These are phyloP conservation scores for Exophiala sp. DNA, from an alignment of 2,329 filamentous ascomycete genomes.

Conservation along the genomic window DNA sequence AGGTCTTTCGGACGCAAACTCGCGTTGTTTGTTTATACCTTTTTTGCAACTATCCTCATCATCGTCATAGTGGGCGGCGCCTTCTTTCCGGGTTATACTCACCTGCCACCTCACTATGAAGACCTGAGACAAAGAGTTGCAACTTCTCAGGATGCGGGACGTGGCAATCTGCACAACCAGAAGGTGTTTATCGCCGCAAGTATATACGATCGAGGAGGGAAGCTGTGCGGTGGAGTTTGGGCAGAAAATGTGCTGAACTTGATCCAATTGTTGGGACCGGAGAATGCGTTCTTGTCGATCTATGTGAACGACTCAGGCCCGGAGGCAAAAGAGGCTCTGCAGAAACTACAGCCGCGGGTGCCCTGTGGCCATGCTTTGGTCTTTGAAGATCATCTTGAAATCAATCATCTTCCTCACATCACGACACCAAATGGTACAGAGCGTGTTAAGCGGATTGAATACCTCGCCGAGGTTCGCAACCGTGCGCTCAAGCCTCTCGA, in stretches of 20 bases:
- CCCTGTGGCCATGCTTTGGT: constrained; percentile 51
- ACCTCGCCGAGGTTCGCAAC: constrained; percentile 67
- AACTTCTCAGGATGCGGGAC: constrained; percentile 34
- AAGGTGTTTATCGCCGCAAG: constrained; percentile 69
- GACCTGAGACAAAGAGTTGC: constrained; percentile 33
- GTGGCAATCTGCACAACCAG: constrained; percentile 53
- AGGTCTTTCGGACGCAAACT: constrained; percentile 22
- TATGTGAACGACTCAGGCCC: constrained; percentile 66
- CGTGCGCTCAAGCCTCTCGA: constrained; percentile 60
- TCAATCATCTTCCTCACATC: constrained; percentile 53
- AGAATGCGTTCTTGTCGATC: constrained; percentile 65
- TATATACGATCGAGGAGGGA: constrained; percentile 59
- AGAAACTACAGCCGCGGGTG: constrained; percentile 47
- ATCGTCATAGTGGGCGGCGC: constrained; percentile 43
- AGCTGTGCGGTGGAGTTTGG: constrained; percentile 59
- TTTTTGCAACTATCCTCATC: constrained; percentile 25
- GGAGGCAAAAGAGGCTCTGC: constrained; percentile 51
- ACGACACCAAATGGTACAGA: constrained; percentile 56
- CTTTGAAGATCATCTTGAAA: constrained; percentile 54
- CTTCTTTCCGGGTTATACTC: constrained; percentile 53
- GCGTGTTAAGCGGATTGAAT: constrained; percentile 67
- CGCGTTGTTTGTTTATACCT: constrained; percentile 18
- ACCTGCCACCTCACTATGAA: constrained; percentile 49
- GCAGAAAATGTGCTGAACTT: constrained; percentile 55
- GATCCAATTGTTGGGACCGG: constrained; percentile 58